phyloP scores from a whole-genome alignment of 1,284 basidiomycete genomes.

The Austroboletus niveus region DNA sequence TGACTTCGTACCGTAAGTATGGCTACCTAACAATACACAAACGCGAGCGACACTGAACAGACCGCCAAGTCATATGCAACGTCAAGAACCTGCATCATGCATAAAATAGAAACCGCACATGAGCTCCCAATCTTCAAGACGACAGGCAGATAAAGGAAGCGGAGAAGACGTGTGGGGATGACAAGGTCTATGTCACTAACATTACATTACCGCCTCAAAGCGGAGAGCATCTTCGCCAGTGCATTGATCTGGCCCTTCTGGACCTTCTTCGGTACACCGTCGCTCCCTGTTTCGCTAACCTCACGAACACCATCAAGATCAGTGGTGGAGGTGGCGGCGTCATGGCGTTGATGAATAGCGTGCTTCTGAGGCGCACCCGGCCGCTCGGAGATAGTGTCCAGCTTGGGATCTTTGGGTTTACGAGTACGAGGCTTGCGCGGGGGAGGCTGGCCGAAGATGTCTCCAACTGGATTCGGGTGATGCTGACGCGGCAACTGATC shows the following conservation, averaged over 20 bases:
- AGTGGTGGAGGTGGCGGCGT: conserved; percentile 67
- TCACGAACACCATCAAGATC: conserved; percentile 47
- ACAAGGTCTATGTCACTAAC: conserved; percentile 25
- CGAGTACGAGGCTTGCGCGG: conserved; percentile 61
- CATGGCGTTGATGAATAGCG: conserved; percentile 37
- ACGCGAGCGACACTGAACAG: conserved; percentile 30
- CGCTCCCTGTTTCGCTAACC: conserved; percentile 33
- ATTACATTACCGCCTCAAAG: conserved; percentile 57
- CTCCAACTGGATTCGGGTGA: conserved; percentile 56
- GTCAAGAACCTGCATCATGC: conserved; percentile 29
- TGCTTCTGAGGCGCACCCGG: conserved; percentile 35
- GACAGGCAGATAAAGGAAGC: conserved; percentile 1
- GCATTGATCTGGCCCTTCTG: conserved; percentile 83
- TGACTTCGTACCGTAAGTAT: conserved; percentile 46
- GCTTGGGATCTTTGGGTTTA: conserved; percentile 60
- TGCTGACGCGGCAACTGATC: conserved; percentile 63
- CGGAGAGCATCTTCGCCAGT: conserved; percentile 80
- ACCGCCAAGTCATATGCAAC: conserved; percentile 26
- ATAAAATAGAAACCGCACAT: conserved; percentile 17
- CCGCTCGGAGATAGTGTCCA: conserved; percentile 75
- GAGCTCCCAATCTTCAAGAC: conserved; percentile 18
- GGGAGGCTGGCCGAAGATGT: conserved; percentile 61
- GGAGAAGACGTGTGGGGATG: conserved; percentile 1
- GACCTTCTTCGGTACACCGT: conserved; percentile 66
- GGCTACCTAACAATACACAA: conserved; percentile 54